phyloP scores from a whole-genome alignment of 2,329 filamentous ascomycete species.

The Clarireedia homoeocarpa region DNA sequence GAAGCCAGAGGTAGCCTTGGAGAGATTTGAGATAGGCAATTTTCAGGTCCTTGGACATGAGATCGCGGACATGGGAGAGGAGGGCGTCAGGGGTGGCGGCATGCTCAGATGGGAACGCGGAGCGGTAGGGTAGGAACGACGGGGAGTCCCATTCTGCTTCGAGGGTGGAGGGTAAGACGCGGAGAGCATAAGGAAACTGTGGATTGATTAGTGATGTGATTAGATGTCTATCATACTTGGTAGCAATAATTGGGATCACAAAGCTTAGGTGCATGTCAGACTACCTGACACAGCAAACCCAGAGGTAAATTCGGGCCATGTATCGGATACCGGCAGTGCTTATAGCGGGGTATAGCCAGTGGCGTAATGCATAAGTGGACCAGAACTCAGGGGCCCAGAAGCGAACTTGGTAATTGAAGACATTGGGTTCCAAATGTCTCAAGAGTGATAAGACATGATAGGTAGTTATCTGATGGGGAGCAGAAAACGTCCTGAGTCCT shows the following conservation, averaged over 20 bases:
- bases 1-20: slow-evolving; percentile 72
- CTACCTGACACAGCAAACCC: neutral
- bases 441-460: too few species aligned
- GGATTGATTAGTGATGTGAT: slow-evolving; percentile 10
- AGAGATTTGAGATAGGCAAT: slow-evolving; percentile 69
- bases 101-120: slow-evolving; percentile 62
- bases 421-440: neutral
- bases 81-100: slow-evolving; percentile 51
- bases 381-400: neutral
- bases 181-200: slow-evolving; percentile 72
- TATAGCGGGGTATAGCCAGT: slow-evolving; percentile 3
- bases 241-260: neutral
- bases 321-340: slow-evolving; percentile 1
- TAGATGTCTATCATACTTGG: neutral
- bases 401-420: neutral
- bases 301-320: neutral
- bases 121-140: slow-evolving; percentile 57
- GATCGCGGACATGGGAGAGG: slow-evolving; percentile 58
- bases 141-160: slow-evolving; percentile 58
- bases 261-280: neutral
- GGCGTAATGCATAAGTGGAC: neutral
- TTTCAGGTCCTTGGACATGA: slow-evolving; percentile 67
- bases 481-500: neutral
- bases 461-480: neutral
- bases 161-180: slow-evolving; percentile 56